Conservation (phyloP, 1,139 yeast genomes). For the Saccharomyces pastorianus region DNA sequence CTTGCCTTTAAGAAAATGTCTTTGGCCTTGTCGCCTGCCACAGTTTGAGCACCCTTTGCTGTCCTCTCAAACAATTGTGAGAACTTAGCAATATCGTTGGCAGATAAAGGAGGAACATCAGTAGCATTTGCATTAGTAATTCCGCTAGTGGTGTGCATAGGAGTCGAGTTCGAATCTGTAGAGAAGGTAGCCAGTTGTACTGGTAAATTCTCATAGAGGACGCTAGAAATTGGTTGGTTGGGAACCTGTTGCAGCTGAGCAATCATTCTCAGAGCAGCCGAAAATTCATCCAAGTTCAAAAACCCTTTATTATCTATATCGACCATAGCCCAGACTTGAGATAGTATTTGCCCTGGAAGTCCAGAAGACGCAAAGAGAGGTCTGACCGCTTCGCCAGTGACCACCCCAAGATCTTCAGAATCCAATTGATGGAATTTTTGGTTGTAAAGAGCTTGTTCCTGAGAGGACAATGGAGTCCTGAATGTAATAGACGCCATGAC, state of each 20-base stretch:
- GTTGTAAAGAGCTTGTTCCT: constrained; percentile 68
- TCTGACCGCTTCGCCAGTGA: constrained; percentile 88
- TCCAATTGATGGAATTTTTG: constrained; percentile 74
- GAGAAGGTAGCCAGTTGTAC: constrained; percentile 23
- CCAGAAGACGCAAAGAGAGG: constrained; percentile 81
- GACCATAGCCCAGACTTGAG: constrained; percentile 91
- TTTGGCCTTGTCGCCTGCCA: constrained; percentile 72
- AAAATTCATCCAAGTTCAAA: constrained; percentile 72
- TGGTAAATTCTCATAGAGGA: constrained; percentile 24
- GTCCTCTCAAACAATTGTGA: constrained; percentile 68
- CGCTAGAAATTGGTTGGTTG: constrained; percentile 16
- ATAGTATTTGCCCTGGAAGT: constrained; percentile 65
- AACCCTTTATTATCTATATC: constrained; percentile 82
- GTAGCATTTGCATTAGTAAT: constrained; percentile 21
- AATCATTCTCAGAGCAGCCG: constrained; percentile 79
- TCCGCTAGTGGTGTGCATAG: constrained; percentile 23
- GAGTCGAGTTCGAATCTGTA: constrained; percentile 38
- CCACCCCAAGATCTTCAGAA: constrained; percentile 67
- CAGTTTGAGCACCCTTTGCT: constrained; percentile 36
- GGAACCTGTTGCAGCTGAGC: constrained; percentile 63
- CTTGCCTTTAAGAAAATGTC: constrained; percentile 83
- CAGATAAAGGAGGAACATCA: constrained; percentile 50
- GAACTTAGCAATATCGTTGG: constrained; percentile 63
- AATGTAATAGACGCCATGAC: constrained; percentile 22
- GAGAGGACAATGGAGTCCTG: constrained; percentile 51